Percentiles rank a stretch among this genome's conserved stretches.
Evolutionary conservation across 805 yeast species (phyloP).

Genomic region (Ogataea nitratoaversa): DNA sequence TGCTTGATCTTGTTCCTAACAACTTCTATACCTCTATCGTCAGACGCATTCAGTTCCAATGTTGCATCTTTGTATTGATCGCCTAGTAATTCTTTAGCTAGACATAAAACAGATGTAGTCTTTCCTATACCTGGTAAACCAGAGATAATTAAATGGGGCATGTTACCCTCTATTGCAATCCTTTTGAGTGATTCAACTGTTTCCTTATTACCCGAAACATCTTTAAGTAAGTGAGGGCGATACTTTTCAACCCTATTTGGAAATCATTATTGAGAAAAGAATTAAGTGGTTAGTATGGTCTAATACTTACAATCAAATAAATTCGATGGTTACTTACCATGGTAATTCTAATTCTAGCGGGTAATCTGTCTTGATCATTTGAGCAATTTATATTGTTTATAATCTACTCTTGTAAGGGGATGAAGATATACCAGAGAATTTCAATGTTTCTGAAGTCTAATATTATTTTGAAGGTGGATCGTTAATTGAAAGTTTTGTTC

Average conservation of each 20-base stretch:
- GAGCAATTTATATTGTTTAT: too few species aligned
- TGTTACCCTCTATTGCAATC: slow-evolving; percentile 88
- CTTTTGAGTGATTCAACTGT: slow-evolving; percentile 79
- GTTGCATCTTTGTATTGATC: slow-evolving; percentile 68
- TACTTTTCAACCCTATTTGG: slow-evolving; percentile 83
- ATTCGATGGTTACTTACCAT: too few species aligned
- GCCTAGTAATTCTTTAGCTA: slow-evolving; percentile 81
- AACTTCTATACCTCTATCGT: slow-evolving; percentile 96
- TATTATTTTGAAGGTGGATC: too few species aligned
- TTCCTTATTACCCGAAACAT: slow-evolving; percentile 90
- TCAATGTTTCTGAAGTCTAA: too few species aligned
- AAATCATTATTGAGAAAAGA: too few species aligned
- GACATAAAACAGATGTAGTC: slow-evolving; percentile 88
- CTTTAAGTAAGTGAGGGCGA: slow-evolving; percentile 73
- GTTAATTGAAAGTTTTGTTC: too few species aligned
- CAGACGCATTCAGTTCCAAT: slow-evolving; percentile 90
- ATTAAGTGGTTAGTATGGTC: slow-evolving; percentile 6
- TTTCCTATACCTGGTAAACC: slow-evolving; percentile 98
- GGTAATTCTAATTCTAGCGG: slow-evolving; percentile 32
- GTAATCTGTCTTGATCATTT: slow-evolving; percentile 16
- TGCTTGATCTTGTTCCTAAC: slow-evolving; percentile 91
- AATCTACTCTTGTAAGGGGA: too few species aligned
- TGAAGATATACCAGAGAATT: too few species aligned
- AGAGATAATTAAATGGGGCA: slow-evolving; percentile 95
- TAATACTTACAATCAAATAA: too few species aligned